Evolutionary conservation across 2,329 filamentous ascomycete species (phyloP).

Genomic region (Coniochaeta sp.): DNA sequence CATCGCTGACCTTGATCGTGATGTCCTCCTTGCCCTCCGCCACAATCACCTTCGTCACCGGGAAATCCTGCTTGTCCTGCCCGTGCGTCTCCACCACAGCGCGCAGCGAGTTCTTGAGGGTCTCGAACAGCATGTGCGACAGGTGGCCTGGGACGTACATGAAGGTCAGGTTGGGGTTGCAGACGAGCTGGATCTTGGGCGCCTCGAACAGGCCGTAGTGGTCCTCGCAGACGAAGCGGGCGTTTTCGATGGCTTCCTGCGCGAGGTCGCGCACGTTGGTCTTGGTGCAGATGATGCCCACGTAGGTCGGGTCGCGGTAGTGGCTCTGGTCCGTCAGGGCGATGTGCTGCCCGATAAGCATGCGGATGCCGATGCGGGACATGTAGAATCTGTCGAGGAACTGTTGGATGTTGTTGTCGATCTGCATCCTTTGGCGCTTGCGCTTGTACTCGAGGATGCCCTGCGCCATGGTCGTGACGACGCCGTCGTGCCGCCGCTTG

Average conservation of each 20-base stretch:
- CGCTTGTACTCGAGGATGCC: slow-evolving; percentile 98
- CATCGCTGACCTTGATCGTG: slow-evolving; percentile 96
- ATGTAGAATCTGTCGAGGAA: slow-evolving; percentile 99
- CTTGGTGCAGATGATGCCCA: slow-evolving; percentile 98
- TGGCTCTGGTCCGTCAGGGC: slow-evolving; percentile 90
- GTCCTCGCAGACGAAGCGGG: slow-evolving; percentile 97
- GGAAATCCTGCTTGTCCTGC: slow-evolving; percentile 91
- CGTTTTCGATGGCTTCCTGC: slow-evolving; percentile 96
- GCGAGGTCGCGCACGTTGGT: slow-evolving; percentile 94
- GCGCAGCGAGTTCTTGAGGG: slow-evolving; percentile 93
- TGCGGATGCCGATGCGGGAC: slow-evolving; percentile 97
- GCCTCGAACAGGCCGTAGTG: slow-evolving; percentile 97
- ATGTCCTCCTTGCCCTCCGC: slow-evolving; percentile 98
- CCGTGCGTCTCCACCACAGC: slow-evolving; percentile 95
- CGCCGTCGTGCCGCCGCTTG: slow-evolving; percentile 91
- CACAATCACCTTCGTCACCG: slow-evolving; percentile 94
- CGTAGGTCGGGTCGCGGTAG: slow-evolving; percentile 84
- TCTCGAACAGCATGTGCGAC: slow-evolving; percentile 99
- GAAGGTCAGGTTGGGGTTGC: slow-evolving; percentile 89
- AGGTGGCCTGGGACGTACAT: slow-evolving; percentile 99
- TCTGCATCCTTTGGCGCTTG: slow-evolving; percentile 92
- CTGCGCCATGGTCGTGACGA: slow-evolving; percentile 96
- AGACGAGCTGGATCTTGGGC: slow-evolving; percentile 93
- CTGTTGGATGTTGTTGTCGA: slow-evolving; percentile 92
- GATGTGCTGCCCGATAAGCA: slow-evolving; percentile 98